A percentile compares a stretch with the other conserved stretches of the same genome.
Conservation (phyloP, 139 green algal species). For the Desmodesmus armatus region DNA sequence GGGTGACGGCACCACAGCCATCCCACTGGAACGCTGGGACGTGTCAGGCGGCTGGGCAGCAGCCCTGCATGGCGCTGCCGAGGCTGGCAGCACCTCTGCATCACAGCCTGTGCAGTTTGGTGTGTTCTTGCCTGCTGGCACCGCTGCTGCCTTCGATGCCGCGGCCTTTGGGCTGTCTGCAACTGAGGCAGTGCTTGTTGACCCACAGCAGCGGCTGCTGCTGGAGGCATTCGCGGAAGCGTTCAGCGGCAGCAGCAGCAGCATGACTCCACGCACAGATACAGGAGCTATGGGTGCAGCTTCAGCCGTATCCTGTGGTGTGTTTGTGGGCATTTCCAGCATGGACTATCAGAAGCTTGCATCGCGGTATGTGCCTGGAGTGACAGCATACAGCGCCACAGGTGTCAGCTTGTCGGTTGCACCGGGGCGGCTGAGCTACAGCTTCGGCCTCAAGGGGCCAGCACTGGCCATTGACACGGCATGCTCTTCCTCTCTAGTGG, state of each 20-base stretch:
- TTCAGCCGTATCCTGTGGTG: neutral
- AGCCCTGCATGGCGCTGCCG: neutral
- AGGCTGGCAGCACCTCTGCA: neutral
- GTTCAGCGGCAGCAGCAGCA: neutral
- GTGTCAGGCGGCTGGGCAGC: neutral
- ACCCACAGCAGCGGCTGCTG: slow-evolving; percentile 91
- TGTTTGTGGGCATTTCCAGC: slow-evolving; percentile 70
- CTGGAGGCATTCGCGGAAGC: slow-evolving; percentile 60
- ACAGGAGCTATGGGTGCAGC: too few relatives aligned
- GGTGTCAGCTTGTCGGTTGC: slow-evolving; percentile 77
- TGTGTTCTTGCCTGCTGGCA: slow-evolving; percentile 58
- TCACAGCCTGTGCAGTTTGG: slow-evolving; percentile 64
- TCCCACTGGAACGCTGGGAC: slow-evolving; percentile 74
- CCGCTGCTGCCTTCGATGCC: slow-evolving; percentile 76
- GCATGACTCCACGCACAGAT: too few relatives aligned
- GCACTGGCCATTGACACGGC: slow-evolving; percentile 84
- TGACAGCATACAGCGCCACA: slow-evolving; percentile 61
- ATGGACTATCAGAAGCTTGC: slow-evolving; percentile 75
- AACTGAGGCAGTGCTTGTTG: slow-evolving; percentile 76
- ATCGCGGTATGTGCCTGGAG: slow-evolving; percentile 7
- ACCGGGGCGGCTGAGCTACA: slow-evolving; percentile 82
- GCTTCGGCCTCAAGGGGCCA: slow-evolving; percentile 81
- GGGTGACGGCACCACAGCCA: slow-evolving; percentile 35
- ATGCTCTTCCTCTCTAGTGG: slow-evolving; percentile 86
- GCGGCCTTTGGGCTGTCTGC: slow-evolving; percentile 66